Evolutionary conservation across 345 rosid genomes (phyloP), one percentile per base, ranked within the genome.

Genomic region (Psidium guajava): DNA sequence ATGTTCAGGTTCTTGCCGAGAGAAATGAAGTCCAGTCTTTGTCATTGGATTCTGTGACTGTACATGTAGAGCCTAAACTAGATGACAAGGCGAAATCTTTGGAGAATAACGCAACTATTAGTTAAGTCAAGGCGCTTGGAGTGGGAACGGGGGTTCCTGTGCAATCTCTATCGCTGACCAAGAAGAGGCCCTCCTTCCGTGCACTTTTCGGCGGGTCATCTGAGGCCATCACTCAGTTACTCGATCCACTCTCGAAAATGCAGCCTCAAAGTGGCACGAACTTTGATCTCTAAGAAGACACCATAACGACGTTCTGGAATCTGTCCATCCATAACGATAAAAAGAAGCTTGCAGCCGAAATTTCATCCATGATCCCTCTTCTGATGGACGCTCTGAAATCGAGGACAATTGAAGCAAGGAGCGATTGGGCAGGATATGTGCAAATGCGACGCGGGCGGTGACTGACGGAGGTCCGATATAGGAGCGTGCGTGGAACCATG

Each of bases 251-350:
- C 40, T 86, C 92, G 0, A 87, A 86, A 81, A 83, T 87, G 82
- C 88, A 90, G 64, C 88, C 92, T 53, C 84, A 42, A 21, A 86
- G 83, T 86, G 88, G 83, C 55, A 86, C 88, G 15, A 92, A 92
- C 83, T 92, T 89, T 73, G 93, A 91, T 84, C 93, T 97, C 83
- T 98, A 96, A 83, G 99, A 97, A 89, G 98, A 97, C 85, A 91
- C 96, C 88, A 92, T 97, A 85, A 97, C 99, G 5, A 95, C 98
- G 3, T 88, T 97, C 27, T 83, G 96, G 87, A 97, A 97, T 87
- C 93, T 97, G 82, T 93, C 99, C 1, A 97, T 97, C 89, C 98
- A 95, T 47, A 98, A 97, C 90, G 92, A 84, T 88, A 97, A 97
- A 90, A 97, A 97, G 93, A 96, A 94, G 88, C 92, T 94, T 0